Percentiles rank a stretch among this genome's conserved stretches.
Conservation (phyloP, 1,139 yeast genomes). For the Arxiozyma telluris region DNA sequence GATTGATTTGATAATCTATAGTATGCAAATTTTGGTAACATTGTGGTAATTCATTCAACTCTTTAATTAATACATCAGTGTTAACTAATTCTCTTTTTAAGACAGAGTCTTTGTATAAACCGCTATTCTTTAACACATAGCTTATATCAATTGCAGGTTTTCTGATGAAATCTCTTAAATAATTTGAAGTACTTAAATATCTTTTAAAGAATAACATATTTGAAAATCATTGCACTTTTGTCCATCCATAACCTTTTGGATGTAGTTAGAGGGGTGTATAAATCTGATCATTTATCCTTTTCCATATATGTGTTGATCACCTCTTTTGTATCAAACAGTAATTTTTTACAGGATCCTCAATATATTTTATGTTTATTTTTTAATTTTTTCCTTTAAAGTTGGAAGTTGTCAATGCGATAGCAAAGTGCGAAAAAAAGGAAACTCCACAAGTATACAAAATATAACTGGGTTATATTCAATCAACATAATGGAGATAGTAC, state of each 20-base stretch:
- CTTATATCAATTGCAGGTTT: constrained; percentile 46
- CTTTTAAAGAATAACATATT: not conserved
- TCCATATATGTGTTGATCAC: not conserved
- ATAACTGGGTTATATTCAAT: too few species aligned
- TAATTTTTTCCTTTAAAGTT: too few species aligned
- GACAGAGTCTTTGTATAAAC: constrained; percentile 39
- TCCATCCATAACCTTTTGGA: not conserved
- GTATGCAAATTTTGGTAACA: constrained; percentile 21
- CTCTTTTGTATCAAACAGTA: too few species aligned
- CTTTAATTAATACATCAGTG: constrained; percentile 21
- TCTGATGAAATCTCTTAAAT: constrained; percentile 14
- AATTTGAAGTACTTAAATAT: not conserved
- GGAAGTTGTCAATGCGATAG: too few species aligned
- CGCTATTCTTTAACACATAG: constrained; percentile 35
- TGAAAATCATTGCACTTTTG: not conserved
- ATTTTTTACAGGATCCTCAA: too few species aligned
- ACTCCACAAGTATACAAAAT: too few species aligned
- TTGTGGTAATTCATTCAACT: constrained; percentile 31
- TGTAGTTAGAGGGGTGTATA: not conserved
- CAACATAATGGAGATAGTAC: too few species aligned
- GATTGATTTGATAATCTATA: constrained; percentile 19
- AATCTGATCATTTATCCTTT: not conserved
- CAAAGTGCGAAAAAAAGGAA: too few species aligned
- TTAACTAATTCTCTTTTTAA: constrained; percentile 37
- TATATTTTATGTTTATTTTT: too few species aligned